phyloP scores from a whole-genome alignment of 257 asterid genomes.

The Leptodermis oblonga region DNA sequence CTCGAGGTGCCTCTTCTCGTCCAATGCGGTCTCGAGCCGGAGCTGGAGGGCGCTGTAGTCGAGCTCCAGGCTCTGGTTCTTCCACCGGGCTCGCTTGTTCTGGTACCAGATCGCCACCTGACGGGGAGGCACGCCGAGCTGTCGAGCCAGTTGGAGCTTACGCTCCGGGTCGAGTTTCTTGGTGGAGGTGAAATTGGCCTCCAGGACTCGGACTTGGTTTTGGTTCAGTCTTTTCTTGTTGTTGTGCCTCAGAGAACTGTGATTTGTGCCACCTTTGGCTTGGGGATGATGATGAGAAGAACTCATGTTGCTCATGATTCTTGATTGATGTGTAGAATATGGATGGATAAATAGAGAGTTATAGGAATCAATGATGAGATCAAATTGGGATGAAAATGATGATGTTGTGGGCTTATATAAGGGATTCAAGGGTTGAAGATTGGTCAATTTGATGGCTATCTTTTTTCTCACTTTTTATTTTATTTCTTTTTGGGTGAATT shows the following conservation, averaged over 20 bases:
- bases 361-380: slow-evolving; percentile 8
- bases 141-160: slow-evolving; percentile 65
- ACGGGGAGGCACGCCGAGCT: slow-evolving; percentile 71
- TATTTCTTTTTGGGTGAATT: too few species aligned
- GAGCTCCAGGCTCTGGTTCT: slow-evolving; percentile 70
- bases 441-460: slow-evolving; percentile 6
- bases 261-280: too few species aligned
- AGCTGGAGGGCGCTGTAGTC: slow-evolving; percentile 55
- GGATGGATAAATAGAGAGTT: neutral
- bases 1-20: slow-evolving; percentile 53
- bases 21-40: slow-evolving; percentile 49
- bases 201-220: slow-evolving; percentile 67
- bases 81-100: slow-evolving; percentile 85
- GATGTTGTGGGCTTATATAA: slow-evolving; percentile 14
- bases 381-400: slow-evolving; percentile 7
- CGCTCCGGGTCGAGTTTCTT: slow-evolving; percentile 80
- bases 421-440: slow-evolving; percentile 13
- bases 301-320: slow-evolving; percentile 28
- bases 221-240: slow-evolving; percentile 62
- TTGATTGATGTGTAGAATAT: neutral
- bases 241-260: slow-evolving; percentile 21
- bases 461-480: too few species aligned
- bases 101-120: slow-evolving; percentile 95
- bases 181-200: slow-evolving; percentile 57
- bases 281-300: slow-evolving; percentile 8